phyloP scores from a whole-genome alignment of 768 basidiomycete genomes.

The Lentinula edodes region DNA sequence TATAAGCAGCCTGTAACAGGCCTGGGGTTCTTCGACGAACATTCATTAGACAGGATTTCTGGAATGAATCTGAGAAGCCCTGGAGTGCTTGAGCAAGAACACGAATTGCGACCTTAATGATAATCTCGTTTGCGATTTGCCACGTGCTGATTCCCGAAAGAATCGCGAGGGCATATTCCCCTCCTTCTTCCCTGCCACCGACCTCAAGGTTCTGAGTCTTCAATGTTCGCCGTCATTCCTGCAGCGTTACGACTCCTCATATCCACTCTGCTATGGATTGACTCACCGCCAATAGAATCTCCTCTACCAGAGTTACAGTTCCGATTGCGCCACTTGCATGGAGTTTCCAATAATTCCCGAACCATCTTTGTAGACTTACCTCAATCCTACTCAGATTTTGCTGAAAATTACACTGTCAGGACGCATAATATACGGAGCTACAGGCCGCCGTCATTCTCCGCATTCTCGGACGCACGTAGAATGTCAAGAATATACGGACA shows the following conservation, averaged over 20 bases:
- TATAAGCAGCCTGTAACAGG: too few relatives aligned
- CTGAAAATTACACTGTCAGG: constrained; percentile 34
- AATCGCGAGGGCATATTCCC: too few relatives aligned
- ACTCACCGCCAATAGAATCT: not conserved
- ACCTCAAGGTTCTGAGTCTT: too few relatives aligned
- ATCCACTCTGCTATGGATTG: not conserved
- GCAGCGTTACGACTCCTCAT: not conserved
- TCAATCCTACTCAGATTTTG: constrained; percentile 18
- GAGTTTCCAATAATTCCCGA: constrained; percentile 44
- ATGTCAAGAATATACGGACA: constrained; percentile 32
- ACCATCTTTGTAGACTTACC: constrained; percentile 55
- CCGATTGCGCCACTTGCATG: constrained; percentile 63
- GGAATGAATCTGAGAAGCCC: too few relatives aligned
- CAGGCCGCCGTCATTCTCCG: constrained; percentile 39
- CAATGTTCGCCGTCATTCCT: not conserved
- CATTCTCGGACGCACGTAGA: constrained; percentile 30
- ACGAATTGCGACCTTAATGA: too few relatives aligned
- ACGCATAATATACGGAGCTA: constrained; percentile 35
- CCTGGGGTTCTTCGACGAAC: too few relatives aligned
- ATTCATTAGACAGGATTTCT: too few relatives aligned
- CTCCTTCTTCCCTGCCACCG: too few relatives aligned
- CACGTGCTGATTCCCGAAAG: too few relatives aligned
- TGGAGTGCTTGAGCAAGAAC: too few relatives aligned
- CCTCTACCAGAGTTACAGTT: constrained; percentile 34
- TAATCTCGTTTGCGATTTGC: too few relatives aligned